phyloP scores from a whole-genome alignment of 257 asterid species.

The Gentiana macrophylla region DNA sequence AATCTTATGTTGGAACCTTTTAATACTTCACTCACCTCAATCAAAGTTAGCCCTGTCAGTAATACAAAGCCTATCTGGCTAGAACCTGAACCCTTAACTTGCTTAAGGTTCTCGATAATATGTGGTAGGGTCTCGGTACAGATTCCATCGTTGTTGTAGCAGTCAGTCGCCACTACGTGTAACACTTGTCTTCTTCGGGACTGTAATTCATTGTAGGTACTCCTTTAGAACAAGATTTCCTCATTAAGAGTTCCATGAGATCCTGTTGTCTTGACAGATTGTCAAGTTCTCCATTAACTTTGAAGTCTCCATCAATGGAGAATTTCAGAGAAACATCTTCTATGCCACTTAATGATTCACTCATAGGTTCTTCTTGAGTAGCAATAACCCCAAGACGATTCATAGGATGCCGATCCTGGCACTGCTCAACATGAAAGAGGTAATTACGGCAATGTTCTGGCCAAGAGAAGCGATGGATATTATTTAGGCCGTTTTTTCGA shows the following conservation, averaged over 20 bases:
- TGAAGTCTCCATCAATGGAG: conserved; percentile 44
- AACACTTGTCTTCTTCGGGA: conserved; percentile 58
- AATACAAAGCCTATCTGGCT: conserved; percentile 46
- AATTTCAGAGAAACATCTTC: conserved; percentile 51
- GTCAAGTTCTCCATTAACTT: conserved; percentile 37
- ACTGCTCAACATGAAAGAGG: conserved; percentile 42
- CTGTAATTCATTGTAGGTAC: conserved; percentile 20
- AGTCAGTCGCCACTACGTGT: conserved; percentile 43
- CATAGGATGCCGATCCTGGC: conserved; percentile 37
- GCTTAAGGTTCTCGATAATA: conserved; percentile 42
- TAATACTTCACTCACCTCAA: conserved; percentile 37
- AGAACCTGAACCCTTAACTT: conserved; percentile 32
- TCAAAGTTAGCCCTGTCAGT: conserved; percentile 37
- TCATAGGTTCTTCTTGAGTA: conserved; percentile 47
- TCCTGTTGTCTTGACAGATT: conserved; percentile 33
- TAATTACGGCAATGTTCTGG: conserved; percentile 61
- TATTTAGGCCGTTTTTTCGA: conserved; percentile 46
- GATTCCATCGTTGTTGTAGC: conserved; percentile 35
- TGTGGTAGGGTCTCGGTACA: conserved; percentile 28
- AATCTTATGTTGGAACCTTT: conserved; percentile 23
- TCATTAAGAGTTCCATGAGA: conserved; percentile 34
- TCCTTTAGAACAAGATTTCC: conserved; percentile 24
- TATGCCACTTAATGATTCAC: conserved; percentile 47
- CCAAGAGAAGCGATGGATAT: conserved; percentile 62
- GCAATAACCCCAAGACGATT: conserved; percentile 38